Base-by-base conservation (phyloP, 441 rosid genomes). In the Pelargonium australe region DNA sequence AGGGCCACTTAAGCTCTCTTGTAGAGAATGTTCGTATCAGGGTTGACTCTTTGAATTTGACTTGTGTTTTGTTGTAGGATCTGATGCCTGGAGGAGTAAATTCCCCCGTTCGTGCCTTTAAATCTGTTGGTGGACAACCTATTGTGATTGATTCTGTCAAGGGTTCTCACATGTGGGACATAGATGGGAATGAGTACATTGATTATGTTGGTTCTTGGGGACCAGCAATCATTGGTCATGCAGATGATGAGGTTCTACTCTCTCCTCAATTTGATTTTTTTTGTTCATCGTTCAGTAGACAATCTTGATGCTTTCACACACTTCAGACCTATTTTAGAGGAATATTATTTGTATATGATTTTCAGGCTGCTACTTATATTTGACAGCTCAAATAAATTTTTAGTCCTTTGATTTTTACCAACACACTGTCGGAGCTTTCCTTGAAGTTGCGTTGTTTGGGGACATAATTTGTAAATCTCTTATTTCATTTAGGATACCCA, bases 21-120 rank as follows among this genome's bases (percentile, higher is more conserved):
- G 12, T 44, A 44, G 53, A 8, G 53, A 45, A 45, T 45, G 12
- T 45, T 45, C 14, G 31, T 10, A 11, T 45, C 53, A 7, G 53
- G 53, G 53, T 45, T 45, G 53, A 11, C 12, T 11, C 16, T n/a
- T 61, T 34, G 47, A 13, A 19, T 49, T 57, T 75, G 60, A 64
- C 68, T 67, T 43, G 19, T 64, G 25, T 45, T 25, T 70, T 70
- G 51, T 68, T 77, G 76, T 70, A 94, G 96, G 91, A 91, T 51
- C 45, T 94, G 75, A 95, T 91, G 97, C 97, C 97, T 19, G 99
- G 97, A 76, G 97, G 97, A 71, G 99, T 91, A 44, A 90, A 89
- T 74, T 95, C 97, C 70, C 97, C 96, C 10, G 97, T 91, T n/a
- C 92, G 99, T 10, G 99, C 97, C 65, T 94, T 94, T 78, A 89